Conservation (phyloP, 2,329 filamentous ascomycete genomes). For the Pyrenochaeta sp. region DNA sequence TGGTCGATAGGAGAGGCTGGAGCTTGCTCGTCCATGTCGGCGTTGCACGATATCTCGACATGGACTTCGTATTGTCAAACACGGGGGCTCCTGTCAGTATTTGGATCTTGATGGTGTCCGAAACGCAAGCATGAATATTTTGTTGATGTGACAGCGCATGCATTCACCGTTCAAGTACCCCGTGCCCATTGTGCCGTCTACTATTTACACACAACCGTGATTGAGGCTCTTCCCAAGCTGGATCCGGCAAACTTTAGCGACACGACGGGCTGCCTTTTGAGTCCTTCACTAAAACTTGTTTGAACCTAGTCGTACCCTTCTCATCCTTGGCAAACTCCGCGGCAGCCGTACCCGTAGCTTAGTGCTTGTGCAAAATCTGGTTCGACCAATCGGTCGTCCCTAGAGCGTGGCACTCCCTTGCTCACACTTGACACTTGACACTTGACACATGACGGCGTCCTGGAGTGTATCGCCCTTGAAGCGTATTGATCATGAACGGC, state of each 20-base stretch:
- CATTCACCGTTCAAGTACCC: not conserved
- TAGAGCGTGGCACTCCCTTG: not conserved
- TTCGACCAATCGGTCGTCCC: not conserved
- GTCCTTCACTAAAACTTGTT: not conserved
- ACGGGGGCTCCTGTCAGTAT: not conserved
- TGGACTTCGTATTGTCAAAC: not conserved
- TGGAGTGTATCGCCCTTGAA: not conserved
- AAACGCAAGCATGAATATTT: not conserved
- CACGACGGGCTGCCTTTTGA: not conserved
- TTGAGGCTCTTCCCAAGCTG: not conserved
- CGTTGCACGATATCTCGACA: not conserved
- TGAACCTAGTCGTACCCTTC: not conserved
- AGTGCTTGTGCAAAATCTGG: not conserved
- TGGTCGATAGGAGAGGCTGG: not conserved
- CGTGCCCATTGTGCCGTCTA: not conserved
- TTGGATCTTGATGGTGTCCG: not conserved
- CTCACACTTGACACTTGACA: not conserved
- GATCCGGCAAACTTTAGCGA: not conserved
- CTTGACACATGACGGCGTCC: too few relatives aligned
- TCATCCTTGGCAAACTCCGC: not conserved
- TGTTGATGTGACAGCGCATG: not conserved
- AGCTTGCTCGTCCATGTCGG: not conserved
- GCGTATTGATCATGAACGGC: not conserved
- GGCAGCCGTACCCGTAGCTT: not conserved
- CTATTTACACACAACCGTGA: not conserved